Base-by-base conservation (phyloP, 495 filamentous ascomycete genomes). In the Entonaema liquescens region DNA sequence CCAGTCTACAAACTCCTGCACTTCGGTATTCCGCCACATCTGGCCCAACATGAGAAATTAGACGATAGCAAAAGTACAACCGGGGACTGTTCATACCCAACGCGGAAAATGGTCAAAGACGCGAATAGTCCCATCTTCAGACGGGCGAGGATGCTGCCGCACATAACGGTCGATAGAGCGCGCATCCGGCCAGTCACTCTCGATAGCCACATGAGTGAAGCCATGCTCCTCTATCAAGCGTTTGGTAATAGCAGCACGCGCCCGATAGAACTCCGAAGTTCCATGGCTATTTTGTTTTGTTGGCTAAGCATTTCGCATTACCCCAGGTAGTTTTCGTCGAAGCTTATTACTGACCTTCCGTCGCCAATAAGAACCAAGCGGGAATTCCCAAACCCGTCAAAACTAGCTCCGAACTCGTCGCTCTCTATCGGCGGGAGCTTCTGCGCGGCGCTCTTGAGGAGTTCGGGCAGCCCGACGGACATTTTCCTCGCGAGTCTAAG, bases 21-120 rank as follows among this genome's bases (percentile, higher is more conserved):
- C 83, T 65, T 86, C 85, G 12, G 69, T 65, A 49, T 87, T 87
- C 19, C 84, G 79, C 85, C 85, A 87, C 85, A 87, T 87, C 65
- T 68, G 21, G n/a, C 3, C 11, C 11, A 38, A 5, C 15, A 17
- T 36, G 5, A 17, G 17, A 9, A 31, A 17, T 31, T 12, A 57
- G 17, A 35, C 11, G 17, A 59, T 19, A 21, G 23, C 2, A n/a
- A 19, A 21, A 19, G 25, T 26, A 28, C 12, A 47, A 13, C 23
- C 33, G n/a, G 11, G 52, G 33, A 21, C 0, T 33, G 0, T 6
- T 44, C 59, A 58, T 68, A 63, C 59, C 85, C 84, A 87, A 8
- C 82, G 83, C 29, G 85, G 85, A 52, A 86, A 87, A 23, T 83
- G 78, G 26, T 83, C 79, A 69, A 87, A 87, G 19, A 78, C 56